Evolutionary conservation across 192 early-diverging fungal genomes (phyloP).

Genomic region (Backusella parvicylindrica): DNA sequence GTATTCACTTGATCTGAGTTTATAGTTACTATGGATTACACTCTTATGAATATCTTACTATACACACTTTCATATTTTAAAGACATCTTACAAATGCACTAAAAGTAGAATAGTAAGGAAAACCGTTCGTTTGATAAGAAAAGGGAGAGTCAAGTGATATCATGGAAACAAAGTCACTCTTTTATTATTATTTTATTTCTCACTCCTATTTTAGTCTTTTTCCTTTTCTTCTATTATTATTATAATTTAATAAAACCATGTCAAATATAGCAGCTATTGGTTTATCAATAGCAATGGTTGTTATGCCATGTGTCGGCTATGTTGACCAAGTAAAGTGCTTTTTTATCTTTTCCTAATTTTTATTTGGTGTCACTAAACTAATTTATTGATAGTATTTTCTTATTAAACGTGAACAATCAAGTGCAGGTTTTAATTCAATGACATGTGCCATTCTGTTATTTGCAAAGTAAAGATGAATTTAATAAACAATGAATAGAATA

Average conservation of each 20-base stretch:
- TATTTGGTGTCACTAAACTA: too few species aligned
- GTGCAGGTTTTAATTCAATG: conserved; percentile 49
- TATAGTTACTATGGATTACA: too few species aligned
- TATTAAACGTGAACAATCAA: conserved; percentile 44
- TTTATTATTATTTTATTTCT: background rate
- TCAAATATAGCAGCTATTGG: background rate
- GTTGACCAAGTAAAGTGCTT: conserved; percentile 39
- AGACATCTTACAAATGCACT: too few species aligned
- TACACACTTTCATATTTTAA: too few species aligned
- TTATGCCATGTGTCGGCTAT: conserved; percentile 56
- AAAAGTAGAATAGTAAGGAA: background rate
- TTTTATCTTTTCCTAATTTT: background rate
- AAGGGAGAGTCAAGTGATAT: background rate
- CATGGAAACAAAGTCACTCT: background rate
- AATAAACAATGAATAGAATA: too few species aligned
- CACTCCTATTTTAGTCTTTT: background rate
- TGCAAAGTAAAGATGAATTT: conserved; percentile 43
- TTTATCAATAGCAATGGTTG: conserved; percentile 47
- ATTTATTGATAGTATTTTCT: conserved; percentile 36
- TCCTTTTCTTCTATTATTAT: background rate
- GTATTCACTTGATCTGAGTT: too few species aligned
- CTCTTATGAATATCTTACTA: too few species aligned
- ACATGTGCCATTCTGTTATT: conserved; percentile 53
- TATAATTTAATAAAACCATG: background rate
- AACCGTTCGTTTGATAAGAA: background rate